phyloP scores from a whole-genome alignment of 2,329 filamentous ascomycete genomes.

The Trichoderma polysporum region DNA sequence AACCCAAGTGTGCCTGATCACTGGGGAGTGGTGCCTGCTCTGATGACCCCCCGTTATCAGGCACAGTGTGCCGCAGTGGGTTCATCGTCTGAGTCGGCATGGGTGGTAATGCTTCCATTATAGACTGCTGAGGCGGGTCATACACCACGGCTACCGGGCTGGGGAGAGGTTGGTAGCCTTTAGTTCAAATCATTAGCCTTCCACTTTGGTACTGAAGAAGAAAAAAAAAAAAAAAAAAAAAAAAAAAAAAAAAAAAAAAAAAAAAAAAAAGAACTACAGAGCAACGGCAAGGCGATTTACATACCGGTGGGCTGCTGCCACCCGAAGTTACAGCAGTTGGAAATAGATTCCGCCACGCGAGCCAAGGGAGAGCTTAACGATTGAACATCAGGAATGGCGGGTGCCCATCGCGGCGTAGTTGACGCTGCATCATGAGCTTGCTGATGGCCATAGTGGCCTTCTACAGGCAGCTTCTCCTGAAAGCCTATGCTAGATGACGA shows the following conservation, averaged over 20 bases:
- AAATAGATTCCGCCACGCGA: slow-evolving; percentile 34
- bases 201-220: background rate
- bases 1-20: background rate
- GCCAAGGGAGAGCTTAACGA: slow-evolving; percentile 30
- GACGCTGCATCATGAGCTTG: slow-evolving; percentile 21
- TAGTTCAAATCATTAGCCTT: slow-evolving; percentile 2
- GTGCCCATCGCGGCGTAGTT: slow-evolving; percentile 19
- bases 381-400: slow-evolving; percentile 27
- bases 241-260: background rate
- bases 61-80: background rate
- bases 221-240: background rate
- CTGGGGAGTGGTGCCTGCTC: background rate
- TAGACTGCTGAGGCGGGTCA: slow-evolving; percentile 35
- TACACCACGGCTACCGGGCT: slow-evolving; percentile 30
- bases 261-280: background rate
- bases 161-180: slow-evolving; percentile 39
- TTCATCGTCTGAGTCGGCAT: slow-evolving; percentile 4
- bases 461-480: slow-evolving; percentile 34
- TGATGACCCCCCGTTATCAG: background rate
- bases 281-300: slow-evolving; percentile 17
- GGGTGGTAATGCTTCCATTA: slow-evolving; percentile 29
- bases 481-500: slow-evolving; percentile 29
- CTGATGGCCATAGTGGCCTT: slow-evolving; percentile 25
- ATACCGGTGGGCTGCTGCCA: slow-evolving; percentile 34
- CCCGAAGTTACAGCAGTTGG: slow-evolving; percentile 35